Percentiles rank a stretch among this genome's conserved stretches.
phyloP scores from a whole-genome alignment of 2,329 filamentous ascomycete species.

The Fusarium beomiforme region DNA sequence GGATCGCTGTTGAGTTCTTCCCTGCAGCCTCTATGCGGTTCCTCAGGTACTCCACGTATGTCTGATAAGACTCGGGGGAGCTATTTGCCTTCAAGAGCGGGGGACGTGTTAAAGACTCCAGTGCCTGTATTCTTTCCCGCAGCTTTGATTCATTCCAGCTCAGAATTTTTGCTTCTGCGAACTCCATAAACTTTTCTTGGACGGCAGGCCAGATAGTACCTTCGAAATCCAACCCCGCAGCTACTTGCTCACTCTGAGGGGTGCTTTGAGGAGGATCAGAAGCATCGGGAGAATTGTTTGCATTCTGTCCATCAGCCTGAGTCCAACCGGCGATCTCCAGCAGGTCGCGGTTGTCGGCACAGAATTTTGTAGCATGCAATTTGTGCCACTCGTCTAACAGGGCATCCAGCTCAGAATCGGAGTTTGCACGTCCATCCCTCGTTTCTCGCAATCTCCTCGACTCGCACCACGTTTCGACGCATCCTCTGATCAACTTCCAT shows the following conservation, averaged over 20 bases:
- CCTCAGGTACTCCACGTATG: neutral
- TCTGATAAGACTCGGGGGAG: neutral
- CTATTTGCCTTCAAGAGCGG: neutral
- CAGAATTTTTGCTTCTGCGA: neutral
- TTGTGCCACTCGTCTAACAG: accelerated
- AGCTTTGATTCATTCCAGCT: neutral
- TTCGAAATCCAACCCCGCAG: neutral
- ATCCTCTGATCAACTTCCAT: accelerated
- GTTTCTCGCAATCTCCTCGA: neutral
- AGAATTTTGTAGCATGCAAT: accelerated
- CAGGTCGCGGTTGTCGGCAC: accelerated
- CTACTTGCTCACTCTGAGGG: accelerated
- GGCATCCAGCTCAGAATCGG: neutral
- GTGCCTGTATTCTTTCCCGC: neutral
- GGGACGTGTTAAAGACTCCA: neutral
- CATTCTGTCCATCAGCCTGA: neutral
- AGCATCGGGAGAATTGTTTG: no score
- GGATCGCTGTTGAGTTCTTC: accelerated
- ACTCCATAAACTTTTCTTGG: neutral
- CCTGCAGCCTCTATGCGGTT: neutral
- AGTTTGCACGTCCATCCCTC: accelerated
- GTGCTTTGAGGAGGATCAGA: accelerated
- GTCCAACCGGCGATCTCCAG: neutral
- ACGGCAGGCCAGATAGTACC: neutral
- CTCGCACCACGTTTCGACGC: neutral